Base-by-base conservation (phyloP, 177 flowering plant species). In the Vitis hybrid region DNA sequence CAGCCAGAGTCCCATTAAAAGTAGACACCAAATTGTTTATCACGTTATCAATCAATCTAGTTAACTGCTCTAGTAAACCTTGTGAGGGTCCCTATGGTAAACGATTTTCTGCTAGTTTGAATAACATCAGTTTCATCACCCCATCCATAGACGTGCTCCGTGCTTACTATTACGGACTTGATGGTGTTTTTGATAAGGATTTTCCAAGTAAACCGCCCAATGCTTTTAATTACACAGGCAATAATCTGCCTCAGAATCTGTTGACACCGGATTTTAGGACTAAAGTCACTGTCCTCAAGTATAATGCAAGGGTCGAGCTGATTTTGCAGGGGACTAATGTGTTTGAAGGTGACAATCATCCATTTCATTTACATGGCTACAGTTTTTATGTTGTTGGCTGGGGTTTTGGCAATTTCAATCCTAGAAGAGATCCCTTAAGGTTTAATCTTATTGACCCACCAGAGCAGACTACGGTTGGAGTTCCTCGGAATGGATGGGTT, bases 391-490 rank as follows among this genome's bases (percentile, higher is more conserved):
- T 40, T 40, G 46, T 40, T 40, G 46, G 46, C 9, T 40, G 46
- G 46, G 46, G 46, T 40, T 64, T 74, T 16, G 82, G 84, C 3
- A 81, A 73, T 54, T 81, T 75, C 58, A 67, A 81, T 51, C 24
- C 14, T 4, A 55, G 54, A 14, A 79, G 65, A 48, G 82, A 79
- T 35, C 76, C 80, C 11, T 11, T 21, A 14, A 46, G n/a, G 13
- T 82, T 77, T 56, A 82, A 82, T 48, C 24, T 80, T 6, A 70
- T 70, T 49, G 81, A 77, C 67, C 85, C 83, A 2, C 81, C 85
- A 3, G 15, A 52, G 51, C 21, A 18, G 14, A 75, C 27, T 40
- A 75, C 81, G 0, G 70, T 82, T 52, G 76, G 66, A 8, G 75
- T 82, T 5, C 85, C 82, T 19, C 70, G 57, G 46, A 73, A 77